Evolutionary conservation across 805 yeast genomes (phyloP).

Genomic region (Hanseniaspora vineae): DNA sequence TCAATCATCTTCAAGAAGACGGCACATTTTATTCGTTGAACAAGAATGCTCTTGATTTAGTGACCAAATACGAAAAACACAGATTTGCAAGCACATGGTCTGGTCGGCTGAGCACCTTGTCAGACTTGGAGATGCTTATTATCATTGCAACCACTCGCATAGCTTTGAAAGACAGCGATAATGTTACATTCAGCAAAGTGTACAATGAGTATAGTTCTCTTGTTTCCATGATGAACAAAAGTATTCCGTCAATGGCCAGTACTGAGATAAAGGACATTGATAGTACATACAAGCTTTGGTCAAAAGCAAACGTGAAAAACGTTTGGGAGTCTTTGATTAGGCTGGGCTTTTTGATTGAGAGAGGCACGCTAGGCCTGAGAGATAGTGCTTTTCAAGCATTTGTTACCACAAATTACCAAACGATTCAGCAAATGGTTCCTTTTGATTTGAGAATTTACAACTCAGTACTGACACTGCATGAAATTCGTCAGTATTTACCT

Average conservation of each 20-base stretch:
- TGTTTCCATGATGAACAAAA: conserved; percentile 32
- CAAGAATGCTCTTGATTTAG: conserved; percentile 9
- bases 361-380: conserved; percentile 29
- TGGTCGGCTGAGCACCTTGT: conserved; percentile 28
- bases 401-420: conserved; percentile 28
- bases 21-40: neutral
- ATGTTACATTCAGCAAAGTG: conserved; percentile 63
- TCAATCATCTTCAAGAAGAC: neutral
- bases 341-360: conserved; percentile 40
- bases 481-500: conserved; percentile 27
- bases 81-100: conserved; percentile 16
- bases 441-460: conserved; percentile 37
- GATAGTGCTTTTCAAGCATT: conserved; percentile 28
- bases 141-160: conserved; percentile 68
- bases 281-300: conserved; percentile 40
- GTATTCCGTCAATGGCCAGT: conserved; percentile 23
- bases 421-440: conserved; percentile 23
- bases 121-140: conserved; percentile 60
- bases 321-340: conserved; percentile 64
- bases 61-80: conserved; percentile 19
- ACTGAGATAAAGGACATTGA: conserved; percentile 12
- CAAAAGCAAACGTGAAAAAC: conserved; percentile 43
- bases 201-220: conserved; percentile 61
- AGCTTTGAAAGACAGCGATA: conserved; percentile 41
- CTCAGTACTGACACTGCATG: conserved; percentile 39